Evolutionary conservation across 1,139 yeast genomes (phyloP), one percentile per base, ranked within the genome.

Genomic region (Sugiyamaella xylanicola): DNA sequence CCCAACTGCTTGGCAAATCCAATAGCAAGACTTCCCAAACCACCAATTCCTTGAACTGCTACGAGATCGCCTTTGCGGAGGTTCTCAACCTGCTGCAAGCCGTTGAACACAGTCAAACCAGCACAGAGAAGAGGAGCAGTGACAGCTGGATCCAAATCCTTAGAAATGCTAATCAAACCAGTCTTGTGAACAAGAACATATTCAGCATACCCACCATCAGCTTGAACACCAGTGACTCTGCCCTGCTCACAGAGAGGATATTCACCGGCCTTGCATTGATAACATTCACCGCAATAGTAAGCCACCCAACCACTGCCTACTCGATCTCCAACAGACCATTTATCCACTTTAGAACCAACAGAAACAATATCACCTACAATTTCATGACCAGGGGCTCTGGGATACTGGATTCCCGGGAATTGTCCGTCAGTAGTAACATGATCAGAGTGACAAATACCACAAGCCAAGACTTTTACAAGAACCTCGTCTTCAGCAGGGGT

Each of bases 61-160:
- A 81, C 82, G 51, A 71, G 75, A 51, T 70, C 70, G 46, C 78
- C 78, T 56, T 80, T 79, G 55, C 76, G 72, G 49, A 79, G 69
- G 20, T 19, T 35, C 8, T n/a, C 4, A 3, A 40, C 46, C 55
- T 81, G 84, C 59, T 62, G 71, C 59, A 84, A 68, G 41, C 88
- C 88, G 3, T 83, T 75, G 70, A 73, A 84, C 1, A 79, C 83
- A 16, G 89, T 85, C 62, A 83, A 73, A 55, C 89, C 89, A 41
- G 84, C 88, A 73, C 89, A 85, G 74, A 84, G 72, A 66, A 85
- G 75, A 22, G 88, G 87, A 16, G 86, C 87, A 39, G 83, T 87
- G 68, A 53, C 72, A 8, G 51, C 75, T 22, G 78, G 69, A 20
- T 73, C 70, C 58, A 83, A 65, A 19, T 57, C 68, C 17, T 82